Conservation (phyloP, 257 asterid species). For the Scutellaria barbata region DNA sequence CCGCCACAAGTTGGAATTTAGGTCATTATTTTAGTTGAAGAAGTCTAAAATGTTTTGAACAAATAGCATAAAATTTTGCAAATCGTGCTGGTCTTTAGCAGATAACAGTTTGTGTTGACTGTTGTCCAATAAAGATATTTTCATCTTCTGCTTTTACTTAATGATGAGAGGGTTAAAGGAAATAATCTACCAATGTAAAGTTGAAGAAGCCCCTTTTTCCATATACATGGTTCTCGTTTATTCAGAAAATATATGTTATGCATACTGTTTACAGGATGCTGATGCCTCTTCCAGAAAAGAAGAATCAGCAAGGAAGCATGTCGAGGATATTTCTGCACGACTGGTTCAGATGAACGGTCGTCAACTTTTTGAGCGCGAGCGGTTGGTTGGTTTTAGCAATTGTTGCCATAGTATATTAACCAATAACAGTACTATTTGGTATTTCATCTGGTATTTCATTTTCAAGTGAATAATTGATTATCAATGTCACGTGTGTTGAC, state of each 20-base stretch:
- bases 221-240: neutral
- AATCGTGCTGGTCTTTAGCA: neutral
- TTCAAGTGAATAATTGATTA: too few species aligned
- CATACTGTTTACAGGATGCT: slow-evolving; percentile 52
- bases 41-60: neutral
- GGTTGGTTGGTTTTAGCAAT: slow-evolving; percentile 54
- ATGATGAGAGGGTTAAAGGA: neutral
- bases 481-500: too few species aligned
- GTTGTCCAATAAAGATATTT: slow-evolving; percentile 6
- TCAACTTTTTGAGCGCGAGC: slow-evolving; percentile 75
- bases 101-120: neutral
- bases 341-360: slow-evolving; percentile 83
- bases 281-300: slow-evolving; percentile 69
- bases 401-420: neutral
- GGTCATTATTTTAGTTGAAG: neutral
- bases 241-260: neutral
- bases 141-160: neutral
- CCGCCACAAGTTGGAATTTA: neutral
- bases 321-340: slow-evolving; percentile 82
- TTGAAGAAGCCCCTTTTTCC: slow-evolving; percentile 15
- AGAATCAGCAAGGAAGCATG: slow-evolving; percentile 72
- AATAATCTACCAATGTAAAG: neutral
- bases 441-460: too few species aligned
- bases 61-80: neutral
- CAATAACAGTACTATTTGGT: neutral